Conservation (phyloP, 495 filamentous ascomycete genomes). For the Podospora conica region DNA sequence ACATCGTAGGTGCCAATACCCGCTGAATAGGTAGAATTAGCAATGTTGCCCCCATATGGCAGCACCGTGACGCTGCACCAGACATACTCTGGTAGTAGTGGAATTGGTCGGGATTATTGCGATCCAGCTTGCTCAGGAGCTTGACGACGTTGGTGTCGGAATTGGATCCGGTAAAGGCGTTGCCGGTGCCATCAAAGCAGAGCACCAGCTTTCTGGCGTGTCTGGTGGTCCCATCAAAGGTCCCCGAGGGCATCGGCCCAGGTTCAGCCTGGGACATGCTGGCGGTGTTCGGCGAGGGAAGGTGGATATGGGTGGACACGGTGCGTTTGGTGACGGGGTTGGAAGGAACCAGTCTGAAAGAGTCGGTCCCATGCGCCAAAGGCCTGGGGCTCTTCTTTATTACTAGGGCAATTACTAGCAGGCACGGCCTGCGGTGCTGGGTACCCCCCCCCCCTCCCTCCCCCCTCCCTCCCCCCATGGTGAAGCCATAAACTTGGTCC, state of each 20-base stretch:
- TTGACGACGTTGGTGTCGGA: slow-evolving; percentile 18
- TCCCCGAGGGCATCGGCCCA: neutral
- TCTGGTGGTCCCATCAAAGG: neutral
- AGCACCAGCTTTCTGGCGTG: slow-evolving; percentile 8
- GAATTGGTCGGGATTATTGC: slow-evolving; percentile 14
- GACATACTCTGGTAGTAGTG: slow-evolving; percentile 15
- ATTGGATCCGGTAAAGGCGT: slow-evolving; percentile 13
- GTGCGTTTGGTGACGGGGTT: too few relatives aligned
- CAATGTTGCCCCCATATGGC: neutral
- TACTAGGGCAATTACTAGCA: too few relatives aligned
- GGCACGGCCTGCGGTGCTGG: too few relatives aligned
- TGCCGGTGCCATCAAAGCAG: slow-evolving; percentile 15
- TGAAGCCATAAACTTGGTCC: too few relatives aligned
- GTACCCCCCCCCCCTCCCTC: too few relatives aligned
- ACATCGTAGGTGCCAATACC: slow-evolving; percentile 15
- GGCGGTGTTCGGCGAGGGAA: too few relatives aligned
- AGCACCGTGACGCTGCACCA: neutral
- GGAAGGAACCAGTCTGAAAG: too few relatives aligned
- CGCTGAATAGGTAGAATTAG: neutral
- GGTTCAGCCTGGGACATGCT: too few relatives aligned
- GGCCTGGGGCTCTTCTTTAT: too few relatives aligned
- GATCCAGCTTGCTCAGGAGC: slow-evolving; percentile 13
- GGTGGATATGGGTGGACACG: too few relatives aligned
- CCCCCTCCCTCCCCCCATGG: too few relatives aligned
- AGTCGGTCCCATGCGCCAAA: too few relatives aligned